Conservation (phyloP, 2,329 filamentous ascomycete genomes). For the Gnomoniopsis smithogilvyi region DNA sequence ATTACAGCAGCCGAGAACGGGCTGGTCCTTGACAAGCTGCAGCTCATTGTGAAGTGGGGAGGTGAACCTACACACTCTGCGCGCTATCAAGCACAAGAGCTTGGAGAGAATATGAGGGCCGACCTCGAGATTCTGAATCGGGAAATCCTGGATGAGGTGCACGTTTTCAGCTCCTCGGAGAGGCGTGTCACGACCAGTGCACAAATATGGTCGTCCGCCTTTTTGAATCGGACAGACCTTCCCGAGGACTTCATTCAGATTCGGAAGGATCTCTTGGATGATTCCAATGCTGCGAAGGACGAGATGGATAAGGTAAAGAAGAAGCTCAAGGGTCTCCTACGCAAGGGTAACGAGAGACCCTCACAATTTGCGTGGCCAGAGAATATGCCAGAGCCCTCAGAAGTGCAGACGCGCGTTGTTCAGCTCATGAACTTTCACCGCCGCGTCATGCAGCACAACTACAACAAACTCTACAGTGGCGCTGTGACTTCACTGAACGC, state of each 20-base stretch:
- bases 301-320: slow-evolving; percentile 99
- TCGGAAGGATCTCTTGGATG: slow-evolving; percentile 90
- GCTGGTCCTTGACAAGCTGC: slow-evolving; percentile 89
- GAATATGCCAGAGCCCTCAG: slow-evolving; percentile 89
- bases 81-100: slow-evolving; percentile 90
- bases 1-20: slow-evolving; percentile 93
- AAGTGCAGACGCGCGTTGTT: slow-evolving; percentile 88
- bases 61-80: slow-evolving; percentile 97
- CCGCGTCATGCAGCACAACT: slow-evolving; percentile 92
- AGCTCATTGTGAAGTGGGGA: slow-evolving; percentile 98
- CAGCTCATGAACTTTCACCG: slow-evolving; percentile 98
- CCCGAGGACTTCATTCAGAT: slow-evolving; percentile 83
- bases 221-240: slow-evolving; percentile 82
- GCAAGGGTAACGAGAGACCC: slow-evolving; percentile 89
- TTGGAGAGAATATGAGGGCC: slow-evolving; percentile 93
- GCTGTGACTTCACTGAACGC: slow-evolving; percentile 61
- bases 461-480: slow-evolving; percentile 69
- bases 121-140: slow-evolving; percentile 90
- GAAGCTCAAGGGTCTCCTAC: slow-evolving; percentile 89
- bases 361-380: slow-evolving; percentile 98
- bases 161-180: slow-evolving; percentile 94
- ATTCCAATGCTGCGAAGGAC: slow-evolving; percentile 97
- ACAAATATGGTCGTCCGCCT: slow-evolving; percentile 91
- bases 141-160: slow-evolving; percentile 86
- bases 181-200: slow-evolving; percentile 91